Conservation (phyloP, 768 basidiomycete species). For the Boletus rubescentipes region DNA sequence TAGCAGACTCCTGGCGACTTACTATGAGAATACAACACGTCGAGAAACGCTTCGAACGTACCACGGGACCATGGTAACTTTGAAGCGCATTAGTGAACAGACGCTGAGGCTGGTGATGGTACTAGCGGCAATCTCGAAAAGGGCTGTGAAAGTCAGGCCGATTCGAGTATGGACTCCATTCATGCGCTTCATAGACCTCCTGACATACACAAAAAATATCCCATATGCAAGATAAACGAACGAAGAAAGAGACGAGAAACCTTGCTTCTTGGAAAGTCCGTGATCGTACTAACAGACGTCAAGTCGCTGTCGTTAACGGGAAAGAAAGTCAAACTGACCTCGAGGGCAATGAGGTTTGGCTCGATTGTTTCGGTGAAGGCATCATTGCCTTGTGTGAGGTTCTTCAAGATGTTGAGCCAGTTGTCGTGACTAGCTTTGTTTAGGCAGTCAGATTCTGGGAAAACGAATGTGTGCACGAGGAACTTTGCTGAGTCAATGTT, state of each 20-base stretch:
- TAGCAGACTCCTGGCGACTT: conserved; percentile 65
- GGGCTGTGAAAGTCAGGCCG: conserved; percentile 89
- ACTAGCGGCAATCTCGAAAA: conserved; percentile 89
- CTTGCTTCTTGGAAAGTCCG: conserved; percentile 42
- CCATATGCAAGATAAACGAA: conserved; percentile 77
- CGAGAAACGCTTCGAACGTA: conserved; percentile 35
- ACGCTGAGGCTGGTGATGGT: conserved; percentile 93
- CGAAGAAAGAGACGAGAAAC: conserved; percentile 61
- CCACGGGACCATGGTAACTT: conserved; percentile 89
- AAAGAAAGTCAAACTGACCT: conserved; percentile 34
- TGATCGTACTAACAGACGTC: conserved; percentile 49
- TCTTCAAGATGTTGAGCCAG: conserved; percentile 60
- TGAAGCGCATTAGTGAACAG: conserved; percentile 86
- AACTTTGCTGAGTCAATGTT: conserved; percentile 65
- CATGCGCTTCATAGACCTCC: conserved; percentile 73
- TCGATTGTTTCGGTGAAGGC: conserved; percentile 41
- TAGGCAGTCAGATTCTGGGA: conserved; percentile 72
- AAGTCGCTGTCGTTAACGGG: conserved; percentile 3
- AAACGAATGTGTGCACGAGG: conserved; percentile 81
- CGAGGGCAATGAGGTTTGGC: conserved; percentile 45
- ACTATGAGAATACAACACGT: conserved; percentile 6
- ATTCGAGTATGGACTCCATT: conserved; percentile 85
- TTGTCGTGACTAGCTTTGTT: conserved; percentile 56
- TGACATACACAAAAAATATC: conserved; percentile 73
- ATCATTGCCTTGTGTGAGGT: conserved; percentile 38